Evolutionary conservation across 495 filamentous ascomycete genomes (phyloP), one percentile per base, ranked within the genome.

Genomic region (Peziza echinospora): DNA sequence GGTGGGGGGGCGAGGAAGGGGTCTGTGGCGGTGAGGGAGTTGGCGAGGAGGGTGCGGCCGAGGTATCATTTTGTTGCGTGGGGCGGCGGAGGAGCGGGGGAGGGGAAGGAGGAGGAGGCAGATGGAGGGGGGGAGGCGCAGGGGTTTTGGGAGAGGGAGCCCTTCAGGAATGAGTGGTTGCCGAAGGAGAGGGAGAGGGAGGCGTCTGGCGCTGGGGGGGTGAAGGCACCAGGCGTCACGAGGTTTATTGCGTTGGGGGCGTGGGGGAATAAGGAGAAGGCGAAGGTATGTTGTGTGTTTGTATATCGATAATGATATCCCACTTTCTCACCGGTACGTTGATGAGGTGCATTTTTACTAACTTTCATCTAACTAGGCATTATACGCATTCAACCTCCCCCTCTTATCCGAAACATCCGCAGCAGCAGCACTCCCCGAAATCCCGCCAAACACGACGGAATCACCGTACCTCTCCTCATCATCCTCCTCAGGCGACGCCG

Each of bases 241-340:
- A 77, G 87, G 19, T 96, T 97, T 61, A 75, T 94, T 56, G 86
- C 82, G 43, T 63, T 96, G 4, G 87, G 82, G 2, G 67, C 78
- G 5, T 84, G 71, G 59, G 77, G 71, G 43, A 92, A 87, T 57
- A 45, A 67, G 0, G 62, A 64, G 2, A 85, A 84, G 58, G 74
- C 79, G 41, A 93, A 93, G 65, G 78, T 80, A 71, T 5, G 64
- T 94, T 6, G 72, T 77, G n/a, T n/a, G n/a, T n/a, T n/a, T n/a
- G n/a, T n/a, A n/a, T n/a, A n/a, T n/a, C n/a, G n/a, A n/a, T n/a
- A n/a, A n/a, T n/a, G n/a, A n/a, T n/a, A 21, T 10, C 41, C 21
- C n/a, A 43, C 5, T 43, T 43, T 21, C 41, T 43, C 22, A n/a
- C 1, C 2, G n/a, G n/a, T n/a, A n/a, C n/a, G n/a, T n/a, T n/a